Evolutionary conservation across 495 filamentous ascomycete species (phyloP).

Genomic region (Trichocladium uniseriatum): DNA sequence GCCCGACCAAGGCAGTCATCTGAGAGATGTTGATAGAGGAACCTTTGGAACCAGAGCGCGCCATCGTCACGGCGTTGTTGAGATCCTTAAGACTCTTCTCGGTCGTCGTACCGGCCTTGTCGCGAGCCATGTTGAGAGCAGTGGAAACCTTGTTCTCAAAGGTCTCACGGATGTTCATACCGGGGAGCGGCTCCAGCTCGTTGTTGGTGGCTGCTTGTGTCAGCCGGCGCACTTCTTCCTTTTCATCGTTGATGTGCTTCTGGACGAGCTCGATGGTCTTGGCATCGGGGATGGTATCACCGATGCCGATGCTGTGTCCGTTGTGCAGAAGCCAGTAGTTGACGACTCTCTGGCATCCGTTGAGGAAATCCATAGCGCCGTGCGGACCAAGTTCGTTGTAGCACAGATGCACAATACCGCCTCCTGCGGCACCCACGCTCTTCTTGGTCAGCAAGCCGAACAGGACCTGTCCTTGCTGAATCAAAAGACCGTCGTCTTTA

Average conservation of each 20-base stretch:
- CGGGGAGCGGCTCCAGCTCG: constrained; percentile 75
- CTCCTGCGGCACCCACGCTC: constrained; percentile 75
- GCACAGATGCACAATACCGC: constrained; percentile 89
- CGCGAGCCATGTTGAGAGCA: constrained; percentile 88
- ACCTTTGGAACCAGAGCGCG: constrained; percentile 90
- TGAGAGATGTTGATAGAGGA: constrained; percentile 98
- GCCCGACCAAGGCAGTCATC: constrained; percentile 95
- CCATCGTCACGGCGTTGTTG: constrained; percentile 96
- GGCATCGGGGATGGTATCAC: constrained; percentile 90
- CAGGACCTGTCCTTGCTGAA: constrained; percentile 81
- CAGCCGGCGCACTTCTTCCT: constrained; percentile 64
- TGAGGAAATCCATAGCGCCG: constrained; percentile 90
- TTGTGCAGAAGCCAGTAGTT: constrained; percentile 98
- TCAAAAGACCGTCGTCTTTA: constrained; percentile 69
- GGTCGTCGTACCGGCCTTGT: constrained; percentile 85
- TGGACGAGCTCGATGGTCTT: constrained; percentile 75
- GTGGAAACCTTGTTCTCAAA: constrained; percentile 94
- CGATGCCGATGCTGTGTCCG: constrained; percentile 96
- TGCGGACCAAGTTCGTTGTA: constrained; percentile 85
- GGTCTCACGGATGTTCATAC: constrained; percentile 96
- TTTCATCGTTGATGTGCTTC: constrained; percentile 64
- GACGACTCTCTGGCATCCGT: constrained; percentile 83
- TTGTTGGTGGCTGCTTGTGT: constrained; percentile 74
- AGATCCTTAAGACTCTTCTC: constrained; percentile 85
- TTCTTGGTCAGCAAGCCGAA: constrained; percentile 89